These are phyloP conservation scores for Adansonia grandidieri DNA, from an alignment of 441 rosid genomes.

Conservation along the genomic window DNA sequence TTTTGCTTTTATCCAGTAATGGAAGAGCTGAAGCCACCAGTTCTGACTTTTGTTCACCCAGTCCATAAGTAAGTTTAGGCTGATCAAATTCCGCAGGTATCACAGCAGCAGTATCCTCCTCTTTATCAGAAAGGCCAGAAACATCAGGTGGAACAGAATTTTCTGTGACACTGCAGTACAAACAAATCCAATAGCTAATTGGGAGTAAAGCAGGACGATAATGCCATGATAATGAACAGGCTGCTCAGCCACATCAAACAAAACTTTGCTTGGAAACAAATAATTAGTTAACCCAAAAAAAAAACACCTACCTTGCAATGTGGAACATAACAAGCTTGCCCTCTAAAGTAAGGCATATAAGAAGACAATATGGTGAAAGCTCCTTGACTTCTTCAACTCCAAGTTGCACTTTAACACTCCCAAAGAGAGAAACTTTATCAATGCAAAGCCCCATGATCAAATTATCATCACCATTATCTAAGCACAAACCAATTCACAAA, in stretches of 20 bases:
- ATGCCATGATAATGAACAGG: conserved; percentile 22
- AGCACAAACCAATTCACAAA: conserved; percentile 26
- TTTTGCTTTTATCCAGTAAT: conserved; percentile 32
- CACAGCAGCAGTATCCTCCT: conserved; percentile 50
- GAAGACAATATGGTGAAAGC: conserved; percentile 72
- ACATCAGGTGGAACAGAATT: conserved; percentile 40
- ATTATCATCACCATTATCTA: conserved; percentile 87
- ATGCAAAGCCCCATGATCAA: conserved; percentile 83
- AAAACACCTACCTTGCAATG: conserved; percentile 67
- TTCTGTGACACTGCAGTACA: conserved; percentile 52
- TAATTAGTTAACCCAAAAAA: background rate
- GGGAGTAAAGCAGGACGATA: conserved; percentile 21
- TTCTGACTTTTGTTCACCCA: conserved; percentile 38
- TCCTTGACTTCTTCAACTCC: conserved; percentile 74
- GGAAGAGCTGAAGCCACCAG: conserved; percentile 33
- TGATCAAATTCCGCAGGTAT: conserved; percentile 34
- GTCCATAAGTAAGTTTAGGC: conserved; percentile 40
- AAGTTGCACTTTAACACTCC: conserved; percentile 63
- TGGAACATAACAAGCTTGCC: conserved; percentile 84
- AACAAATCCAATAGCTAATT: conserved; percentile 33
- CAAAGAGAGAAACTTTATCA: conserved; percentile 64
- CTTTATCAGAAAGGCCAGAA: conserved; percentile 51
- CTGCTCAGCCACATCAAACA: conserved; percentile 16
- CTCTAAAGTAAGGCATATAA: conserved; percentile 84
- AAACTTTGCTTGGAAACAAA: background rate